Evolutionary conservation across 2,329 filamentous ascomycete genomes (phyloP), one percentile per base, ranked within the genome.

Genomic region (Truncatella angustata): DNA sequence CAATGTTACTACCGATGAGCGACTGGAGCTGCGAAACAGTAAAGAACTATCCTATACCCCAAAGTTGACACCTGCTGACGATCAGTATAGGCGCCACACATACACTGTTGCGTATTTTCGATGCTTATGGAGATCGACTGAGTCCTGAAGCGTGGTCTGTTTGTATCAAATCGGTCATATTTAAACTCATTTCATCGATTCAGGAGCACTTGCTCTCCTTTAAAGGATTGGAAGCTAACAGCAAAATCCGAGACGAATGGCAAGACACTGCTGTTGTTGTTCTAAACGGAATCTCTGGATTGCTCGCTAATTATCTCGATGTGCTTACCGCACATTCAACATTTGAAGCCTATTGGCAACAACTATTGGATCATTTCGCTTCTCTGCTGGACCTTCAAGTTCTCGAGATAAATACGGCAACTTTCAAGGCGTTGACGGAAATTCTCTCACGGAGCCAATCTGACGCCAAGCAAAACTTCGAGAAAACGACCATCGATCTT

Each of bases 41-140:
- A 67, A 58, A 75, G 66, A 10, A 5, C 26, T 47, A 50, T 36
- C 26, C 21, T 24, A 6, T 5, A 32, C 10, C 30, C 2, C n/a
- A 66, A 30, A 66, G 64, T 66, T 54, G 66, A 20, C 14, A 5
- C 16, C 9, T 66, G 7, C 5, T 32, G 45, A 49, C 69, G 44
- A 69, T 64, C 60, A 44, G 44, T 16, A 61, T 64, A 78, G 84
- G 83, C 55, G 91, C 92, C 1, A 89, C 97, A 20, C 93, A 97
- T 67, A 97, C 93, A 0, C 74, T 97, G 3, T 79, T 97, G 51
- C 84, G 91, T 42, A 96, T 97, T 18, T 91, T 97, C 56, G 91
- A 96, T 66, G 91, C 90, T 1, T 95, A 95, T 57, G 91, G 91
- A 10, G 88, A 92, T 58, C 86, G 88, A 49, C 76, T 97, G 4